Evolutionary conservation across 2,329 filamentous ascomycete genomes (phyloP), one percentile per base, ranked within the genome.

Genomic region (Septoria petroselini): DNA sequence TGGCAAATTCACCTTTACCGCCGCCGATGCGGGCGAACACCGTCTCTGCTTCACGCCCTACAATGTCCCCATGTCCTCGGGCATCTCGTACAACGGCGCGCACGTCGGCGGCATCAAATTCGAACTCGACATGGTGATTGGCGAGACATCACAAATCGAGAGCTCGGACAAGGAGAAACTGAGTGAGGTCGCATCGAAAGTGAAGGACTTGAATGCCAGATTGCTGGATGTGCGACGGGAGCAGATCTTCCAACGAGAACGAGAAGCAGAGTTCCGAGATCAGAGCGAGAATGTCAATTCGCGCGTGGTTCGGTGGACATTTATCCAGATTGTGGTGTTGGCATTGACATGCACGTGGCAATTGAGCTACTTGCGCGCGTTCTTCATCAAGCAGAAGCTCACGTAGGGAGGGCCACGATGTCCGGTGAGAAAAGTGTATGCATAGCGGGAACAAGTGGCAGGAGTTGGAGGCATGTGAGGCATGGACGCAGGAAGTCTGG

Each of bases 371-470:
- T 80, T 98, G 63, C 82, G 93, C 62, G 86, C 88, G 39, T 98
- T 98, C 81, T 98, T 98, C 77, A 98, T 98, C 78, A 98, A 98
- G 81, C 91, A 97, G 77, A 98, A 98, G 80, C 83, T 98, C 70
- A 97, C 93, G 53, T 98, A 82, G 59, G 23, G 15, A 11, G 18
- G 21, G 12, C 21, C 11, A 25, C 3, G 27, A 11, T 18, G 46
- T 30, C 18, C 18, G 33, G 23, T 17, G 25, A 44, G 38, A 37
- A 7, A 19, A 18, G 29, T 48, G 44, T 45, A 52, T 52, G 50
- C 50, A 52, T 52, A 50, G 40, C 39, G 40, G 40, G 27, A 34
- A 34, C 19, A 31, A 39, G 50, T 25, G 33, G 23, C n/a, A n/a
- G 44, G 39, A 48, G 40, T 44, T 46, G 41, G 34, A 30, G 35